phyloP scores from a whole-genome alignment of 83 land plant species.

The Diphasiastrum complanatum region DNA sequence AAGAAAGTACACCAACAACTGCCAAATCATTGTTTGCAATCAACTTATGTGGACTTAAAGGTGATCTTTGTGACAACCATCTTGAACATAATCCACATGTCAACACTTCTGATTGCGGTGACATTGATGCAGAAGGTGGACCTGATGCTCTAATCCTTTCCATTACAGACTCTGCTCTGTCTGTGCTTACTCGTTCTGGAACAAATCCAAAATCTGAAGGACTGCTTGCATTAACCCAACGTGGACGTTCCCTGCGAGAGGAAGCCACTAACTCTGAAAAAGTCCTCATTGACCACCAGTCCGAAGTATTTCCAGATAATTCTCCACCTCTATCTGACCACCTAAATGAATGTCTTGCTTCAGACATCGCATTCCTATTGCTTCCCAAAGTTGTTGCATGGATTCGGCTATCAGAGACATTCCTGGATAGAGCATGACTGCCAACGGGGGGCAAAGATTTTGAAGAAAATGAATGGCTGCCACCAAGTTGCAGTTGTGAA shows the following conservation, averaged over 20 bases:
- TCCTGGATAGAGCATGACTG: no score
- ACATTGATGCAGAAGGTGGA: neutral
- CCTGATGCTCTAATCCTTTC: neutral
- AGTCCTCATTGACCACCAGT: slow-evolving; percentile 11
- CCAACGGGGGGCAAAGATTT: no score
- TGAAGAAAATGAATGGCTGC: no score
- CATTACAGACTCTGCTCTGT: no score
- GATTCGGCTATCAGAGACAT: no score
- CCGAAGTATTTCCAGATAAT: no score
- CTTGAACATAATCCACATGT: slow-evolving; percentile 60
- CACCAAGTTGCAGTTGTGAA: no score
- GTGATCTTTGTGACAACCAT: slow-evolving; percentile 55
- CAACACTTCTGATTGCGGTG: slow-evolving; percentile 17
- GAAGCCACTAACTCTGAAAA: slow-evolving; percentile 18
- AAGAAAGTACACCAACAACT: slow-evolving; percentile 57
- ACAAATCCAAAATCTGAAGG: neutral
- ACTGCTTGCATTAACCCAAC: slow-evolving; percentile 3
- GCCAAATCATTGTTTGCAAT: slow-evolving; percentile 63
- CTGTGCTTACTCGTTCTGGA: neutral
- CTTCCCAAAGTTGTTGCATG: no score
- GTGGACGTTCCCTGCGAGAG: slow-evolving; percentile 4
- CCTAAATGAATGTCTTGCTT: no score
- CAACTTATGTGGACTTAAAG: slow-evolving; percentile 59
- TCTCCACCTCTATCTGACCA: no score
- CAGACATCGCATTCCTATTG: no score